Evolutionary conservation across 2,329 filamentous ascomycete species (phyloP).

Genomic region (Xylaria sp.): DNA sequence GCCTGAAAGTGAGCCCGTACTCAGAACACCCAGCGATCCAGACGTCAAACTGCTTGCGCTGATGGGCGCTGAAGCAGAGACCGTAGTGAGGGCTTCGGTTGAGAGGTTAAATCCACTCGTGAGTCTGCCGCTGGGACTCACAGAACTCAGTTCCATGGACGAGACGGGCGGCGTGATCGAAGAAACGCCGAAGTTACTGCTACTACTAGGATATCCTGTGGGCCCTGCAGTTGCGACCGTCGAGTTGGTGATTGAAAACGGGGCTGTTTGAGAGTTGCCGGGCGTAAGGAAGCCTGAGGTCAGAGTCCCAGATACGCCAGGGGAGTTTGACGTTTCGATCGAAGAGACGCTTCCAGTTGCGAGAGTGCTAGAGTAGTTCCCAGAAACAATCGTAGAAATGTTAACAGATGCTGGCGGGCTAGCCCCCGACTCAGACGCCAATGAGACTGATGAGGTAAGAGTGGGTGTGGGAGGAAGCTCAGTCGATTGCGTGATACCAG

Average conservation of each 20-base stretch:
- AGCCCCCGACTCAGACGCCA: background rate
- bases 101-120: constrained; percentile 18
- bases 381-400: constrained; percentile 6
- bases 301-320: constrained; percentile 6
- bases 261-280: constrained; percentile 29
- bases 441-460: constrained; percentile 10
- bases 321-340: constrained; percentile 7
- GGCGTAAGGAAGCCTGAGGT: constrained; percentile 12
- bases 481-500: constrained; percentile 13
- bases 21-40: constrained; percentile 18
- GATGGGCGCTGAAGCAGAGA: constrained; percentile 22
- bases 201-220: constrained; percentile 25
- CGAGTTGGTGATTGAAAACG: constrained; percentile 40
- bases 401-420: constrained; percentile 8
- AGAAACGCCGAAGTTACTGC: constrained; percentile 8
- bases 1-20: constrained; percentile 8
- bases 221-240: constrained; percentile 30
- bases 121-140: constrained; percentile 22
- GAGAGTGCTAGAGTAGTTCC: constrained; percentile 13
- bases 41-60: constrained; percentile 22
- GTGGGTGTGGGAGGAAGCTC: constrained; percentile 3
- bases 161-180: constrained; percentile 10
- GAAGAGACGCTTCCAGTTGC: constrained; percentile 3
- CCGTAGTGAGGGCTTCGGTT: constrained; percentile 12
- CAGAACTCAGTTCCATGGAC: constrained; percentile 20